These are phyloP conservation scores for Przewalskia tangutica DNA, from an alignment of 257 asterid species.

Conservation along the genomic window DNA sequence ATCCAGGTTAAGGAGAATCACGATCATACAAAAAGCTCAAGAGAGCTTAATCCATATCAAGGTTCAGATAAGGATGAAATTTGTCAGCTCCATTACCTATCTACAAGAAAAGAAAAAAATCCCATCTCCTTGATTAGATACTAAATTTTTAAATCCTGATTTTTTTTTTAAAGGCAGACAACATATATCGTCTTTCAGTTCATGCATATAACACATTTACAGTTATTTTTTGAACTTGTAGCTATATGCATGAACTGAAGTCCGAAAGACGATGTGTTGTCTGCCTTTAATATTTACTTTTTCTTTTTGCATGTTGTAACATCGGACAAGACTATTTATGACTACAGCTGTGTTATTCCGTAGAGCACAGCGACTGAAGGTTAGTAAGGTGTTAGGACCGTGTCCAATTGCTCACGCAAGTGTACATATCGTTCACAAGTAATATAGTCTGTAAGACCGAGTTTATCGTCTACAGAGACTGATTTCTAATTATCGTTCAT, in stretches of 20 bases:
- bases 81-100: neutral
- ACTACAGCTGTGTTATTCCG: neutral
- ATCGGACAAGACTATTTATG: neutral
- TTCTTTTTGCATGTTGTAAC: neutral
- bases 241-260: neutral
- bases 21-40: neutral
- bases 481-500: too few species aligned
- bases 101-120: neutral
- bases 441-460: too few species aligned
- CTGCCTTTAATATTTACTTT: neutral
- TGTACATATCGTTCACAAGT: too few species aligned
- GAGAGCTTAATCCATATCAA: neutral
- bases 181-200: too few species aligned
- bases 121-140: neutral
- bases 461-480: too few species aligned
- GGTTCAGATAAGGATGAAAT: neutral
- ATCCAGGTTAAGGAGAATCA: neutral
- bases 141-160: neutral
- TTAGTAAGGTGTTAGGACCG: too few species aligned
- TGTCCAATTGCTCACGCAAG: too few species aligned
- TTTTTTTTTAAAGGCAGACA: too few species aligned
- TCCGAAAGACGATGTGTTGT: neutral
- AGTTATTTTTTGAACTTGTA: neutral
- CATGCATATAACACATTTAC: neutral
- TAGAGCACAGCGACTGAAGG: neutral